Percentiles rank a stretch among this genome's conserved stretches.
Conservation (phyloP, 2,329 filamentous ascomycete species). For the Pseudocercospora fijiensis region DNA sequence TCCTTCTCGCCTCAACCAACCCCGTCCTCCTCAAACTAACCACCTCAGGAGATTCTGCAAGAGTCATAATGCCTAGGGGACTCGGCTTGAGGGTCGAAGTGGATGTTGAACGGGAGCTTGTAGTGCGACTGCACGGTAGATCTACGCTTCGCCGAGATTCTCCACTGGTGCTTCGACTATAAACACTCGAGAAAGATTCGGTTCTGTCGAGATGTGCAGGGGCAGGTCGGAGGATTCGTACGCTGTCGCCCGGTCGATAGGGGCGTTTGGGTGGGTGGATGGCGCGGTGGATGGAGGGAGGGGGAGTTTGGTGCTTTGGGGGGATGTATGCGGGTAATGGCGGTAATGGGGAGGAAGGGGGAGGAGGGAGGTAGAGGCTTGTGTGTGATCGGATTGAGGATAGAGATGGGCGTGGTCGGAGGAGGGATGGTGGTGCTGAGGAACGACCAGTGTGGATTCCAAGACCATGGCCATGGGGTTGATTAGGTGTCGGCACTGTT, state of each 20-base stretch:
- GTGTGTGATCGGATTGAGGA: slow-evolving; percentile 27
- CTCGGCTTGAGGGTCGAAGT: slow-evolving; percentile 21
- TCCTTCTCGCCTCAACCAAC: background rate
- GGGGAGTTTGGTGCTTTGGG: slow-evolving; percentile 21
- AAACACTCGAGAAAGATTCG: slow-evolving; percentile 33
- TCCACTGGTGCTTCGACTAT: slow-evolving; percentile 34
- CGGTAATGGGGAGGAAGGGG: slow-evolving; percentile 28
- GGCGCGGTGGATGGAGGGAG: slow-evolving; percentile 19
- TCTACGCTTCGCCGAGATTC: slow-evolving; percentile 15
- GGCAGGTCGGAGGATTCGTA: slow-evolving; percentile 19
- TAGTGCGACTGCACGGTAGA: slow-evolving; percentile 9
- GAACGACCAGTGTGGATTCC: slow-evolving; percentile 28
- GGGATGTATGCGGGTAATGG: slow-evolving; percentile 32
- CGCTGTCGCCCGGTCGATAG: slow-evolving; percentile 15
- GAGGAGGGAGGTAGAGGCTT: slow-evolving; percentile 19
- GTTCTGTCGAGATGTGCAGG: slow-evolving; percentile 20
- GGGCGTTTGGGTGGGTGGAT: slow-evolving; percentile 18
- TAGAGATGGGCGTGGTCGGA: slow-evolving; percentile 30
- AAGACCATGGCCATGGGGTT: slow-evolving; percentile 26
- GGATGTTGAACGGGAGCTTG: slow-evolving; percentile 23
- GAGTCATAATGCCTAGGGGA: slow-evolving; percentile 20
- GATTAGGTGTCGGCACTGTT: slow-evolving; percentile 16
- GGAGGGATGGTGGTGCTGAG: slow-evolving; percentile 22
- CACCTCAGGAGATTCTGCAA: slow-evolving; percentile 12
- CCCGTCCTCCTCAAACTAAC: background rate